Conservation (phyloP, 2,329 filamentous ascomycete species). For the Raffaelea albimanens region DNA sequence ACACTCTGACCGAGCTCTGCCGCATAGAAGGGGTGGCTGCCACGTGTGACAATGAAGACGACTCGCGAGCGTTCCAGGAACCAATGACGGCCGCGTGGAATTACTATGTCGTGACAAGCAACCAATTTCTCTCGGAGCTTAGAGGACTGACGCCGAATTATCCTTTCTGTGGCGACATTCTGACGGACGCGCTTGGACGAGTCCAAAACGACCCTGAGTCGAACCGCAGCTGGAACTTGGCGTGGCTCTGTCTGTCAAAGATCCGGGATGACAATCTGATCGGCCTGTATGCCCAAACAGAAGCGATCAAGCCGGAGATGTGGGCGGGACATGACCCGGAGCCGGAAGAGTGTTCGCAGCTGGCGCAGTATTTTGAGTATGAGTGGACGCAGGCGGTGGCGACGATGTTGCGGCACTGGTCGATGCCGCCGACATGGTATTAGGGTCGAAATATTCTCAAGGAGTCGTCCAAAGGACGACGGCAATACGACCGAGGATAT, state of each 20-base stretch:
- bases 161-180: slow-evolving; percentile 54
- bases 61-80: slow-evolving; percentile 46
- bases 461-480: too few species aligned
- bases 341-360: slow-evolving; percentile 43
- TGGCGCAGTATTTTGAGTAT: slow-evolving; percentile 51
- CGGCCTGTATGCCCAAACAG: slow-evolving; percentile 46
- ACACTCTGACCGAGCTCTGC: slow-evolving; percentile 63
- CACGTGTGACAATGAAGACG: slow-evolving; percentile 44
- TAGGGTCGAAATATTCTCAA: too few species aligned
- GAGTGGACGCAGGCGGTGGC: slow-evolving; percentile 60
- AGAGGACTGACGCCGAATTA: slow-evolving; percentile 57
- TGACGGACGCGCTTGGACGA: slow-evolving; percentile 55
- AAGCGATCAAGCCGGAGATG: slow-evolving; percentile 57
- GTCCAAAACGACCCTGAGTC: slow-evolving; percentile 56
- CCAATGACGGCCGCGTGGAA: slow-evolving; percentile 65
- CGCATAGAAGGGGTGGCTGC: slow-evolving; percentile 60
- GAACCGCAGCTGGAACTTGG: slow-evolving; percentile 66
- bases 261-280: slow-evolving; percentile 55
- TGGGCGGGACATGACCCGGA: slow-evolving; percentile 54
- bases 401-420: slow-evolving; percentile 62
- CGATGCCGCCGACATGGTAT: slow-evolving; percentile 39
- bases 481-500: too few species aligned
- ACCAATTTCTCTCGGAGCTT: slow-evolving; percentile 62
- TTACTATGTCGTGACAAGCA: slow-evolving; percentile 59
- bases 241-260: slow-evolving; percentile 61